phyloP scores from a whole-genome alignment of 495 filamentous ascomycete genomes.

The Ascobolus immersus region DNA sequence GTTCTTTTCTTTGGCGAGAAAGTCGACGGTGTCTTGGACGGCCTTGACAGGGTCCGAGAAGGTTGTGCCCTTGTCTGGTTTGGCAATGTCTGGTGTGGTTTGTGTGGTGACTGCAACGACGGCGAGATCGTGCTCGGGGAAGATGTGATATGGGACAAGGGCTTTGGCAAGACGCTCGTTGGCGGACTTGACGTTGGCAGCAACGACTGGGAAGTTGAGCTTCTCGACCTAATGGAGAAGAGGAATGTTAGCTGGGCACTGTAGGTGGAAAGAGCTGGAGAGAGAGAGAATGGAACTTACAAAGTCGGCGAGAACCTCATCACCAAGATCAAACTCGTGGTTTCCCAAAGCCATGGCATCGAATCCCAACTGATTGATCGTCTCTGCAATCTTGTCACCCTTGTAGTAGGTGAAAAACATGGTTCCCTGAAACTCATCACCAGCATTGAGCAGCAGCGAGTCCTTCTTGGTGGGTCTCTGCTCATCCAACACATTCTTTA shows the following conservation, averaged over 20 bases:
- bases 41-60: constrained; percentile 25
- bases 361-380: constrained; percentile 31
- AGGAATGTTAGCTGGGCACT: too few relatives aligned
- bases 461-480: constrained; percentile 26
- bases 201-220: constrained; percentile 32
- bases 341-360: constrained; percentile 36
- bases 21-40: constrained; percentile 28
- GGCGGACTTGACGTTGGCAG: constrained; percentile 26
- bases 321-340: constrained; percentile 27
- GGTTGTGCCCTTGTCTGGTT: constrained; percentile 23
- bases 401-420: constrained; percentile 32
- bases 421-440: constrained; percentile 37
- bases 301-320: constrained; percentile 12
- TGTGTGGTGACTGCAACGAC: constrained; percentile 33
- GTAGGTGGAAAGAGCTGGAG: too few relatives aligned
- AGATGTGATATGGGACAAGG: constrained; percentile 32
- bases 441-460: constrained; percentile 29
- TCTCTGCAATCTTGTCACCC: constrained; percentile 36
- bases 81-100: constrained; percentile 25
- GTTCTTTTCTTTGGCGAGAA: constrained; percentile 24
- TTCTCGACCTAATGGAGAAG: too few relatives aligned
- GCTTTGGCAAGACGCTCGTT: constrained; percentile 25
- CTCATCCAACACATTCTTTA: constrained; percentile 26
- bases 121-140: constrained; percentile 26
- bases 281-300: too few relatives aligned